These are phyloP conservation scores for Rubroboletus pulcherrimus DNA, from an alignment of 768 basidiomycete genomes.

Conservation along the genomic window DNA sequence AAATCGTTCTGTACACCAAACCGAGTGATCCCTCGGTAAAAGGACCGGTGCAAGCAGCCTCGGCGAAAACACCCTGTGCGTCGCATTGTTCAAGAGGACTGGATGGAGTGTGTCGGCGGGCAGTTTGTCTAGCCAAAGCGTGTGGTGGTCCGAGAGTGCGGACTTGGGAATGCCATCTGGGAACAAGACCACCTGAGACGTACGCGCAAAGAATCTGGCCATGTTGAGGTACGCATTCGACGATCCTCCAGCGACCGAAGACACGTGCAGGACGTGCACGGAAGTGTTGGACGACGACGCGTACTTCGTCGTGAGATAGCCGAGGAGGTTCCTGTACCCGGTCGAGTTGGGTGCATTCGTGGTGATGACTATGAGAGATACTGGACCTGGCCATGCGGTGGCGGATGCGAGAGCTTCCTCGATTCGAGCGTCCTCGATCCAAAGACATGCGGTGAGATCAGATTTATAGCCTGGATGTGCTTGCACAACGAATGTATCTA, in stretches of 20 bases:
- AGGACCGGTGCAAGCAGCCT: constrained; percentile 44
- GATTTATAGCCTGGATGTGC: constrained; percentile 5
- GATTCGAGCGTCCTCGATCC: constrained; percentile 39
- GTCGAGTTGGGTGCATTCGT: constrained; percentile 26
- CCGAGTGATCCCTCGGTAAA: constrained; percentile 38
- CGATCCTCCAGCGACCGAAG: constrained; percentile 33
- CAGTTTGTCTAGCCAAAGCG: constrained; percentile 15
- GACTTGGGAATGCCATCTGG: constrained; percentile 40
- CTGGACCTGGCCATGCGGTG: constrained; percentile 44
- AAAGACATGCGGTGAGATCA: constrained; percentile 47
- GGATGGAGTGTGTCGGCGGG: constrained; percentile 17
- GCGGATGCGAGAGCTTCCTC: constrained; percentile 36
- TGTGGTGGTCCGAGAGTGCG: constrained; percentile 19
- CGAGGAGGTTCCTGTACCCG: constrained; percentile 20
- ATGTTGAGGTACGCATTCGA: constrained; percentile 60
- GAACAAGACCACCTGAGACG: constrained; percentile 46
- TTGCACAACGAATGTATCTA: constrained; percentile 38
- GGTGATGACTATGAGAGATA: constrained; percentile 49
- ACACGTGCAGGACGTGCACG: constrained; percentile 46
- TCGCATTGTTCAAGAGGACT: constrained; percentile 28
- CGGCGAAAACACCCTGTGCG: constrained; percentile 37
- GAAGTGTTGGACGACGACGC: constrained; percentile 30
- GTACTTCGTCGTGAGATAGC: constrained; percentile 2
- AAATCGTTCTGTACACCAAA: constrained; percentile 63
- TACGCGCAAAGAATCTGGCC: constrained; percentile 55